Evolutionary conservation across 1,284 basidiomycete species (phyloP), one percentile per base, ranked within the genome.

Genomic region (Rhodotorula mucilaginosa): DNA sequence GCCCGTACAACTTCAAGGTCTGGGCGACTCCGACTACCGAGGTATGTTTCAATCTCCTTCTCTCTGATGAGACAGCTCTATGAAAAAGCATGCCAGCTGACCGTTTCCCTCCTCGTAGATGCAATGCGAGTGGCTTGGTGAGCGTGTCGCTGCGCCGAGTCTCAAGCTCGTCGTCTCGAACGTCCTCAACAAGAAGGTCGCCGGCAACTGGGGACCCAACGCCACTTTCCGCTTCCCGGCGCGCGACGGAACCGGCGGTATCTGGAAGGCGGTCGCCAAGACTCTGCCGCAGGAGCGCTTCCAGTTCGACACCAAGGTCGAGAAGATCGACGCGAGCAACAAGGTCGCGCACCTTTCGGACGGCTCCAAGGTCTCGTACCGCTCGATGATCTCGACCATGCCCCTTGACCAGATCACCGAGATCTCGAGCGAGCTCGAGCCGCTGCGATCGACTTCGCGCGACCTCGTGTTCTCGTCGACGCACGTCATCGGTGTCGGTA

Each of bases 61-160:
- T 15, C 44, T 49, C 56, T 23, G 12, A 48, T 15, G 16, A 5
- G 56, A 48, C 10, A 4, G n/a, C 23, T 47, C 46, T 5, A 54
- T 49, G 19, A 58, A n/a, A 58, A 21, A 7, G 19, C 61, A n/a
- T 26, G 18, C 47, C 31, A 26, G 58, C 44, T 56, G 21, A 46
- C 49, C 26, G 26, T 26, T 3, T 56, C 16, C 59, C 6, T 10
- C 3, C 44, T 13, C 19, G 26, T 29, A 64, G 82, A 85, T 85
- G 84, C 84, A 85, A 81, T 85, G 84, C 79, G 82, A 84, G 78
- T 85, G 84, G 84, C 81, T 85, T 61, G 84, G 84, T 26, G 84
- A 85, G 79, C 83, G 84, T 72, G 84, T 85, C 34, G 84, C 84
- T 5, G 84, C 84, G 18, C 84, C 84, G 26, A 81, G 80, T 47